Base-by-base conservation (phyloP, 345 rosid genomes). In the Eucalyptus cladocalyx region DNA sequence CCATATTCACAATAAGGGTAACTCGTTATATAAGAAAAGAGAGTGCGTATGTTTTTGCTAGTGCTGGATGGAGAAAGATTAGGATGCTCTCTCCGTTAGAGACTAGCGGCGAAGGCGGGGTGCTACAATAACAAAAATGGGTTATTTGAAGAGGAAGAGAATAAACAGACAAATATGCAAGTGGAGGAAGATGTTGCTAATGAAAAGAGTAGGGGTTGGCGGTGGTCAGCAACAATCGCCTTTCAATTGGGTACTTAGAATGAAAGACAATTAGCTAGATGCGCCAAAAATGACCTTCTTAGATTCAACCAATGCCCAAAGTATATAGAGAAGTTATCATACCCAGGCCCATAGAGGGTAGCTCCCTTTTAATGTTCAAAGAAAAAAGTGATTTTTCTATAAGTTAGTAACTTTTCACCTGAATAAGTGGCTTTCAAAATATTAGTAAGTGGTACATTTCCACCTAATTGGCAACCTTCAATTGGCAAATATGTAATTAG, bases 81-180 rank as follows among this genome's bases (percentile, higher is more conserved):
- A 11, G 62, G 11, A 8, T 10, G 13, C 28, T 56, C 62, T 56
- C 30, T 56, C 11, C 28, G 3, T 23, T 4, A 24, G 28, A 23
- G 26, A 2, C 30, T 56, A 56, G 28, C 3, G 0, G 28, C 28
- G 0, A 9, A 24, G 62, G 10, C 26, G 1, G 2, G 62, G 62
- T 56, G 62, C 28, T 23, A 56, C 62, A 23, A 56, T 21, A 23
- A 8, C 60, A 9, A 23, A 54, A 54, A 23, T 21, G 60, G 60
- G 28, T 8, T 56, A 56, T 23, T 24, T 23, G 28, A 56, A 56
- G 13, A 56, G 58, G 58, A 53, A 21, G 58, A 19, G 11, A 58
- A 58, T 58, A 14, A 10, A 58, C 4, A 58, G 14, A 10, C 1
- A 58, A 0, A 58, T 58, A 24, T 24, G 65, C 65, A 58, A 11